Conservation (phyloP, 2,329 filamentous ascomycete genomes). For the Fusarium clavum region DNA sequence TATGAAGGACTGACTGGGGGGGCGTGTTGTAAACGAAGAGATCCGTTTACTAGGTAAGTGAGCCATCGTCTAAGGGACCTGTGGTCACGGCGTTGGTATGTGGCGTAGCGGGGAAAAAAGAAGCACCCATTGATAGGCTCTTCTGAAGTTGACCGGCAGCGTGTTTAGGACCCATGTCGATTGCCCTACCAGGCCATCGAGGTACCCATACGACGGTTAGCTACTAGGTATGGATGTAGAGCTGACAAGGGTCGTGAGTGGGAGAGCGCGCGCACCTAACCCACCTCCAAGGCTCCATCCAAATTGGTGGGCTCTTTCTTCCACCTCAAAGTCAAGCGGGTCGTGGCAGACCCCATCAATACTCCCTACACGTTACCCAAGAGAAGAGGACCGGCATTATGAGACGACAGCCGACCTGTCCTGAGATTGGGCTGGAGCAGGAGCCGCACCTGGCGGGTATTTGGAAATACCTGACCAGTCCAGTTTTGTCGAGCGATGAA, state of each 20-base stretch:
- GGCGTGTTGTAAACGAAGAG: constrained; percentile 31
- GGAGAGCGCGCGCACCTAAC: constrained; percentile 30
- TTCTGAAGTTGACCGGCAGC: constrained; percentile 38
- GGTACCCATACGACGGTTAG: constrained; percentile 38
- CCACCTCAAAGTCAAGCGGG: constrained; percentile 41
- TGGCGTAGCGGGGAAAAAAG: constrained; percentile 48
- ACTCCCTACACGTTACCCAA: constrained; percentile 31
- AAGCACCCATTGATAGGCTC: constrained; percentile 44
- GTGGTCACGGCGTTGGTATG: constrained; percentile 44
- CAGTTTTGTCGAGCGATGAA: constrained; percentile 38
- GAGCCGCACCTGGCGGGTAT: constrained; percentile 45
- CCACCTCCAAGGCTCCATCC: constrained; percentile 37
- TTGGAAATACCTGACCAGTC: constrained; percentile 35
- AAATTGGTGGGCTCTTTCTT: constrained; percentile 36
- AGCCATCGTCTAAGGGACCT: constrained; percentile 44
- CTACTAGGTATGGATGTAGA: not conserved
- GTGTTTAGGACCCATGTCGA: constrained; percentile 38
- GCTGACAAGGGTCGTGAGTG: constrained; percentile 35
- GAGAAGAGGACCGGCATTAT: constrained; percentile 40
- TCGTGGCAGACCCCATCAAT: constrained; percentile 39
- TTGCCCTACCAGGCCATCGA: constrained; percentile 45
- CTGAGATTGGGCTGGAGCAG: constrained; percentile 41
- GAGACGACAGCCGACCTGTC: constrained; percentile 45
- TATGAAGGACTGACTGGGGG: constrained; percentile 35
- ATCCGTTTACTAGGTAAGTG: constrained; percentile 29